Evolutionary conservation across 1,139 yeast genomes (phyloP), one percentile per base, ranked within the genome.

Genomic region (Hansenula sp.): DNA sequence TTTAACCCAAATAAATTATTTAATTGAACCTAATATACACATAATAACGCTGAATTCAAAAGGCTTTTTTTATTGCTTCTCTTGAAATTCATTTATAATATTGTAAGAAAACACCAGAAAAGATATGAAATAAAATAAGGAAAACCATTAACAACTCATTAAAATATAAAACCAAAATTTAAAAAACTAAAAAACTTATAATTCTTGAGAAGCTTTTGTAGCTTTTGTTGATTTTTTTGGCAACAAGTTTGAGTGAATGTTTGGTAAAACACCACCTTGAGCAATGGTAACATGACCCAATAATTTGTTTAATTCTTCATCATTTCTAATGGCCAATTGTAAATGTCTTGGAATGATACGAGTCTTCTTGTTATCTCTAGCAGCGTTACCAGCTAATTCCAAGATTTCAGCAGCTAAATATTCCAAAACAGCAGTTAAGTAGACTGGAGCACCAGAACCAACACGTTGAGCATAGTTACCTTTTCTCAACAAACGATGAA

Each of bases 381-480:
- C 96, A 51, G 98, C 97, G 72, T 90, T 91, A 77, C 97, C 97
- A 50, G 97, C 96, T 75, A 89, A 81, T 74, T 91, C 98, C 61
- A 91, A 80, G 57, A 91, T 90, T 81, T 91, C 98, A 56, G 97
- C 97, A 58, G 97, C 91, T 66, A 91, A 79, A 70, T 91, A 91
- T 74, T 91, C 98, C 60, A 91, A 82, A 48, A 91, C 98, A 41
- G 98, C 95, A 57, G 98, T 93, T 61, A 91, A 78, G 76, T 90
- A 91, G 55, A 91, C 94, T 71, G 94, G 94, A 61, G 95, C 95
- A 79, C 96, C 97, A 59, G 97, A 91, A 81, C 98, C 98, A 64
- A 91, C 85, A 81, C 98, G 87, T 79, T 91, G 97, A 62, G 97
- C 97, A 77, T 91, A 91, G 84, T 91, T 91, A 67, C 98, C 98